phyloP scores from a whole-genome alignment of 2,329 filamentous ascomycete species.

The Monilinia polystroma region DNA sequence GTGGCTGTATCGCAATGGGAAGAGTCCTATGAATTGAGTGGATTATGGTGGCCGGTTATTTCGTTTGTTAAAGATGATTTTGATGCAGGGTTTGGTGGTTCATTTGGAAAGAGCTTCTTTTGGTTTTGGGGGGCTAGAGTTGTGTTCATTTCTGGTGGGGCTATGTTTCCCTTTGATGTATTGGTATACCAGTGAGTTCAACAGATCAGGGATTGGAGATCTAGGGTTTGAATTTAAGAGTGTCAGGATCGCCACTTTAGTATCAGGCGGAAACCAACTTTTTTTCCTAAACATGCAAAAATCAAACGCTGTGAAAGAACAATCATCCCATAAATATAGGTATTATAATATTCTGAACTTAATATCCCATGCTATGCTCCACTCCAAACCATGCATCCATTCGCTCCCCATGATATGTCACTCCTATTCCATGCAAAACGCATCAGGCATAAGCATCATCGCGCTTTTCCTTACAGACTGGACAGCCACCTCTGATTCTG shows the following conservation, averaged over 20 bases:
- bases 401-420: neutral
- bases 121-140: neutral
- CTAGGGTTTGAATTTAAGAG: neutral
- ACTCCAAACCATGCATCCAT: conserved; percentile 9
- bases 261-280: neutral
- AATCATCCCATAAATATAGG: neutral
- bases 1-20: conserved; percentile 63
- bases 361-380: neutral
- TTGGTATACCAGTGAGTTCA: neutral
- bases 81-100: neutral
- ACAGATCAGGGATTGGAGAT: neutral
- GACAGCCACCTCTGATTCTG: conserved; percentile 64
- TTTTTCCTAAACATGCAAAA: neutral
- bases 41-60: conserved; percentile 21
- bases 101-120: neutral
- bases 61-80: neutral
- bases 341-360: conserved; percentile 24
- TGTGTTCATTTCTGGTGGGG: neutral
- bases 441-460: conserved; percentile 14
- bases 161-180: neutral
- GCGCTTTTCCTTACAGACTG: conserved; percentile 48
- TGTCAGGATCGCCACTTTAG: too few species aligned
- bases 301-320: neutral
- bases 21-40: conserved; percentile 44
- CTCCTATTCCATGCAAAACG: neutral